Base-by-base conservation (phyloP, 208 protist genomes). In the Vickermania spadyakhi region DNA sequence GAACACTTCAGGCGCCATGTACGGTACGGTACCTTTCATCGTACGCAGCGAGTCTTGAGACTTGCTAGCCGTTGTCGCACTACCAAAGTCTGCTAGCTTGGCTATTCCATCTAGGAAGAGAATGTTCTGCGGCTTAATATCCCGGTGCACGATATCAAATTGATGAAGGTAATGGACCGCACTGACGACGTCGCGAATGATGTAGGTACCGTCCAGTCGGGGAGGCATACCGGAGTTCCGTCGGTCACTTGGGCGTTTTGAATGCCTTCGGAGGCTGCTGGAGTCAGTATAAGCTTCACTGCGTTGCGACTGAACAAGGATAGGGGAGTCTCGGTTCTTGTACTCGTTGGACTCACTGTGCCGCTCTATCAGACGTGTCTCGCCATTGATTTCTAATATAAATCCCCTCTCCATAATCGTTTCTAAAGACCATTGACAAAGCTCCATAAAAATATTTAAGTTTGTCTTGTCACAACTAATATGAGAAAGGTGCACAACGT, bases 1-100 rank as follows among this genome's bases (percentile, higher is more conserved):
- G 42, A 93, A 71, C 72, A 93, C 85, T 66, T 93, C 82, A 4
- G 86, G 86, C 22, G 81, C 71, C 86, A 93, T 93, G 71, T 93
- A 93, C 25, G 75, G 64, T 45, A 89, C 57, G 23, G 86, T 93
- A 7, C 86, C 86, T 31, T 84, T 86, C 78, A 91, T 90, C 53
- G 85, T 86, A 0, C 57, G 75, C 53, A 91, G 72, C 29, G 73
- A 56, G 7, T 45, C 36, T 21, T 62, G 66, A 11, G 64, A 67
- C 59, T 78, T 72, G 22, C 51, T 63, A 59, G 79, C 72, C 53
- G 70, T 68, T 27, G 76, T 77, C 0, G 86, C 86, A 0, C 67
- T 73, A 18, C 86, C 86, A 65, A 93, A 91, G 67, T 93, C 86
- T 21, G 56, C 83, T 36, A 93, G 63, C 67, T 93, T 93, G 18